phyloP scores from a whole-genome alignment of 2,329 filamentous ascomycete genomes.

The Akanthomyces lecanii region DNA sequence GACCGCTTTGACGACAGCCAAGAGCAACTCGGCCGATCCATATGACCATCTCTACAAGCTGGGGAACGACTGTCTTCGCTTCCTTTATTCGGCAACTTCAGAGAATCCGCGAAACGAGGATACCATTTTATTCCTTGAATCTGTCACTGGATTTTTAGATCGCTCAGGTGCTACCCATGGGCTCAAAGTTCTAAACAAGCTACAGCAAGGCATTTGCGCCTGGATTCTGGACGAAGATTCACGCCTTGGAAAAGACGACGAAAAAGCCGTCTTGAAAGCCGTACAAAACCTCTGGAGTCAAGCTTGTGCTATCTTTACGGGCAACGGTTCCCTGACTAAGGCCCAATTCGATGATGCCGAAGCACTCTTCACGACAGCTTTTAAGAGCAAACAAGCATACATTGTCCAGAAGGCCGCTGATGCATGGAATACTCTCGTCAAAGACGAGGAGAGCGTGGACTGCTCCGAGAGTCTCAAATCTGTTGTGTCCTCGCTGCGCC shows the following conservation, averaged over 20 bases:
- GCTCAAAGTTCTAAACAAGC: constrained; percentile 47
- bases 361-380: constrained; percentile 50
- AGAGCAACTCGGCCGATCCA: constrained; percentile 53
- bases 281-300: constrained; percentile 49
- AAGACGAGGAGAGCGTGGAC: constrained; percentile 51
- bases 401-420: constrained; percentile 49
- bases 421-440: constrained; percentile 69
- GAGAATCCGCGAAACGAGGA: constrained; percentile 34
- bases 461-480: constrained; percentile 63
- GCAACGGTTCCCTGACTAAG: constrained; percentile 33
- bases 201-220: constrained; percentile 57
- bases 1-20: constrained; percentile 25
- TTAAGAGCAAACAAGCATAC: constrained; percentile 52
- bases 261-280: constrained; percentile 37
- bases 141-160: constrained; percentile 49
- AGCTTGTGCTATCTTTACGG: constrained; percentile 38
- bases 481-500: constrained; percentile 57
- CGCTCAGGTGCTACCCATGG: neutral
- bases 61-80: constrained; percentile 47
- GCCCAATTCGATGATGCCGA: constrained; percentile 52
- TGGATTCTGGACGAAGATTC: constrained; percentile 60
- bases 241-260: constrained; percentile 38
- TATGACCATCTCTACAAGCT: constrained; percentile 64
- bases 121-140: constrained; percentile 47
- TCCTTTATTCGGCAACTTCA: constrained; percentile 48